Evolutionary conservation across 495 filamentous ascomycete species (phyloP).

Genomic region (Darksidea phi): DNA sequence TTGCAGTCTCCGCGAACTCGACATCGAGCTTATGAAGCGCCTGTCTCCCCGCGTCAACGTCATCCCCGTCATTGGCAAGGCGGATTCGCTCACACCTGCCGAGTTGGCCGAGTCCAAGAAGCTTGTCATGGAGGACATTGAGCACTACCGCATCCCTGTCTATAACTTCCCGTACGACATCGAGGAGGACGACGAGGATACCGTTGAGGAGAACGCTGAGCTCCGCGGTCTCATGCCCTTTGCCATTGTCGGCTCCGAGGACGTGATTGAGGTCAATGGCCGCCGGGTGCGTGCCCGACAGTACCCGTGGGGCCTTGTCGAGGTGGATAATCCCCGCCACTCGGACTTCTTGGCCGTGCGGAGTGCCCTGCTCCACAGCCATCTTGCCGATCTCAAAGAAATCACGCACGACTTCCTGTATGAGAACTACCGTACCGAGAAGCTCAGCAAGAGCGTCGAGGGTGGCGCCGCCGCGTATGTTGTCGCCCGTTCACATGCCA

Average conservation of each 20-base stretch:
- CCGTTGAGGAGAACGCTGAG: slow-evolving; percentile 97
- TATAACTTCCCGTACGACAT: slow-evolving; percentile 99
- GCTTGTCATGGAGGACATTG: slow-evolving; percentile 99
- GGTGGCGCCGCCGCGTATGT: slow-evolving; percentile 84
- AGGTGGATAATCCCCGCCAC: slow-evolving; percentile 98
- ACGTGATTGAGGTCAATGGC: slow-evolving; percentile 88
- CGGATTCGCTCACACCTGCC: slow-evolving; percentile 92
- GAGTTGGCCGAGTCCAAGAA: slow-evolving; percentile 99
- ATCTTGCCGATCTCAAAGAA: slow-evolving; percentile 96
- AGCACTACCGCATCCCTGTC: slow-evolving; percentile 98
- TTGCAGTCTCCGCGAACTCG: slow-evolving; percentile 86
- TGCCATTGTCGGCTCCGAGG: slow-evolving; percentile 95
- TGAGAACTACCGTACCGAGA: slow-evolving; percentile 99
- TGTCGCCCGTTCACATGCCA: slow-evolving; percentile 5
- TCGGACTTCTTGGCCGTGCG: slow-evolving; percentile 97
- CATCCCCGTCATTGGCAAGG: slow-evolving; percentile 97
- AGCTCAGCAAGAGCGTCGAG: slow-evolving; percentile 98
- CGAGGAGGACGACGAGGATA: slow-evolving; percentile 99
- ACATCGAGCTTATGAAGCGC: slow-evolving; percentile 99
- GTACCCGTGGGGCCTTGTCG: slow-evolving; percentile 98
- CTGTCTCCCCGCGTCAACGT: slow-evolving; percentile 97
- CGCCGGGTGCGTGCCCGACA: slow-evolving; percentile 90
- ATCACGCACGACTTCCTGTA: slow-evolving; percentile 99
- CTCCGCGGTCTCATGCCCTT: slow-evolving; percentile 97
- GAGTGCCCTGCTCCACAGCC: slow-evolving; percentile 92